Base-by-base conservation (phyloP, 192 early-diverging fungal species). In the Coemansia sp. region DNA sequence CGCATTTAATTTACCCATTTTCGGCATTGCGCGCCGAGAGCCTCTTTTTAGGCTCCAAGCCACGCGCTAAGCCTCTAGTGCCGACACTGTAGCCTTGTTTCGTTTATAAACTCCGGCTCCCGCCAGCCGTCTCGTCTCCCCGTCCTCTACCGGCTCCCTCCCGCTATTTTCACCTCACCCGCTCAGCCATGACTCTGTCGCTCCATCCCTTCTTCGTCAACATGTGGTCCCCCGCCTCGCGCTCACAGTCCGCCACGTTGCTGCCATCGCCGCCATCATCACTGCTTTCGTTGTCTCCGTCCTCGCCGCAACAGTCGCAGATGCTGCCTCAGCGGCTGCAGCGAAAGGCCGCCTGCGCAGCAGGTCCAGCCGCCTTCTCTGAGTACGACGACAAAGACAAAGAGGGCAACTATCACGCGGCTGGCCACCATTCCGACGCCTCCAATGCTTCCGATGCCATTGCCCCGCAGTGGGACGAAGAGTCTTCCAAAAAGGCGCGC, bases 401-500 rank as follows among this genome's bases (percentile, higher is more conserved):
- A n/a, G n/a, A n/a, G n/a, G n/a, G n/a, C n/a, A n/a, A n/a, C n/a
- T n/a, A n/a, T n/a, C n/a, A n/a, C n/a, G n/a, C n/a, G n/a, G n/a
- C n/a, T n/a, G n/a, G n/a, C n/a, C n/a, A n/a, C 9, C 40, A 42
- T 23, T 42, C 40, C 8, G 22, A 13, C 40, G 25, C 25, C 9
- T 42, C 21, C 40, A n/a, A n/a, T n/a, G n/a, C n/a, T n/a, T n/a
- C n/a, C n/a, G n/a, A n/a, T n/a, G n/a, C 38, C 38, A 10, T n/a
- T 5, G 18, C 38, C 9, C n/a, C 4, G 38, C 7, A 39, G 7
- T n/a, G 9, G 38, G 7, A 15, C 7, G n/a, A n/a, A n/a, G n/a
- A n/a, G n/a, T n/a, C n/a, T n/a, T n/a, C n/a, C n/a, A 4, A 53
- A 2, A 18, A 57, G 26, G 65, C 62, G 8, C 60, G 60, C 53